phyloP scores from a whole-genome alignment of 1,139 yeast genomes.

The Debaryomycetaceae sp. region DNA sequence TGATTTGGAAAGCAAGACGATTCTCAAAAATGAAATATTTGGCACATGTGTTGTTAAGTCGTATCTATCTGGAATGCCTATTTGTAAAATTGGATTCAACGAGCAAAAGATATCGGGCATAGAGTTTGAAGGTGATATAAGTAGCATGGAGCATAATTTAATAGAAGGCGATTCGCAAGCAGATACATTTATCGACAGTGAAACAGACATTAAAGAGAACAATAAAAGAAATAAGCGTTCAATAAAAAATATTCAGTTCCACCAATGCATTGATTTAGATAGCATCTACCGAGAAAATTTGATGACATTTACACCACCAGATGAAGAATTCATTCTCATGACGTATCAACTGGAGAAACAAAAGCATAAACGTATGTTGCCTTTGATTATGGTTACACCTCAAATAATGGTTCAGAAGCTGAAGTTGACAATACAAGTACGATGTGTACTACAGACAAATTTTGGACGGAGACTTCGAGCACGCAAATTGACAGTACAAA shows the following conservation, averaged over 20 bases:
- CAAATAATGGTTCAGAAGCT: constrained; percentile 23
- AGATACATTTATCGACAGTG: not conserved
- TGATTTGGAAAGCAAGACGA: constrained; percentile 28
- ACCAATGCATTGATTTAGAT: constrained; percentile 43
- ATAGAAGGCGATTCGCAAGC: constrained; percentile 11
- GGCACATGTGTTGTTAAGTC: constrained; percentile 40
- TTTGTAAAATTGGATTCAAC: constrained; percentile 42
- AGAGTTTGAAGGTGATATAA: constrained; percentile 9
- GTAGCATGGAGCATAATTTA: constrained; percentile 6
- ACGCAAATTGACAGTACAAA: constrained; percentile 25
- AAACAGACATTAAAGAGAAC: not conserved
- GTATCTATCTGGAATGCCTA: constrained; percentile 48
- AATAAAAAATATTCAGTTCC: constrained; percentile 36
- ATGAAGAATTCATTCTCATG: constrained; percentile 40
- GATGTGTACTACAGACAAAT: constrained; percentile 33
- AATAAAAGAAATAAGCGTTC: constrained; percentile 1
- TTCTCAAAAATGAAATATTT: constrained; percentile 33
- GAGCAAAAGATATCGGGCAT: constrained; percentile 32
- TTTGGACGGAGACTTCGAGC: constrained; percentile 37
- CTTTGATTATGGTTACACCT: constrained; percentile 39
- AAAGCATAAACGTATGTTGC: constrained; percentile 30
- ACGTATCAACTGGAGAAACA: constrained; percentile 43
- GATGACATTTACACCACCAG: constrained; percentile 46
- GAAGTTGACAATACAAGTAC: constrained; percentile 29
- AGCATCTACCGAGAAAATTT: constrained; percentile 37